Base-by-base conservation (phyloP, 106 monocot species). In the Xerophyta viscosa region DNA sequence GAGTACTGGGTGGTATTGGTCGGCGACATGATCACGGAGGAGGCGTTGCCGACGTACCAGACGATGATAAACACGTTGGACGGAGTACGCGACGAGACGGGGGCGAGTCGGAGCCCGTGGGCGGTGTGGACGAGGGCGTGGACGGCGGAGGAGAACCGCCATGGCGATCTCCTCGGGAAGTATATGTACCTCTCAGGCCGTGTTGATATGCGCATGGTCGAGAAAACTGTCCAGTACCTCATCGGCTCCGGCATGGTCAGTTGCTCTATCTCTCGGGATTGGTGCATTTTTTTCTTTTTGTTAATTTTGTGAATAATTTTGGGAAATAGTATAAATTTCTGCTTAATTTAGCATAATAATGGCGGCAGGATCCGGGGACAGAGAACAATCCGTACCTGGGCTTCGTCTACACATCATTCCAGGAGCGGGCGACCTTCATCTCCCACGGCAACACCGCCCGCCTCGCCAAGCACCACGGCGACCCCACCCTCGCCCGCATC, bases 381-480 rank as follows among this genome's bases (percentile, higher is more conserved):
- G 87, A 87, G 77, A 82, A 87, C 71, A 87, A 74, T 43, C 87
- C 87, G 0, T 87, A 82, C 62, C 52, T 70, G 17, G 74, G 82
- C 18, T 74, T 56, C 65, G 67, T 87, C 2, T 86, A 88, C 76
- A 83, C 78, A 0, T 79, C 79, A n/a, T 88, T 88, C 71, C 88
- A 83, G 47, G 82, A 89, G 62, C 75, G 83, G 3, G 88, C 88
- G n/a, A 83, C 88, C 10, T 71, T 71, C 56, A 50, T 83, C 51
- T 79, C 83, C 39, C 88, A 89, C 66, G 76, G 88, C 58, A 83
- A 83, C 79, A 89, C 88, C 2, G 88, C 83, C 46, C 57, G 83
- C 30, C 71, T 72, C n/a, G 88, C 88, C 36, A 76, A 67, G 64
- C n/a, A 45, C 29, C 62, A 66, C 17, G 88, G 88, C 11, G 88